Base-by-base conservation (phyloP, 345 rosid species). In the Gossypioides kirkii region DNA sequence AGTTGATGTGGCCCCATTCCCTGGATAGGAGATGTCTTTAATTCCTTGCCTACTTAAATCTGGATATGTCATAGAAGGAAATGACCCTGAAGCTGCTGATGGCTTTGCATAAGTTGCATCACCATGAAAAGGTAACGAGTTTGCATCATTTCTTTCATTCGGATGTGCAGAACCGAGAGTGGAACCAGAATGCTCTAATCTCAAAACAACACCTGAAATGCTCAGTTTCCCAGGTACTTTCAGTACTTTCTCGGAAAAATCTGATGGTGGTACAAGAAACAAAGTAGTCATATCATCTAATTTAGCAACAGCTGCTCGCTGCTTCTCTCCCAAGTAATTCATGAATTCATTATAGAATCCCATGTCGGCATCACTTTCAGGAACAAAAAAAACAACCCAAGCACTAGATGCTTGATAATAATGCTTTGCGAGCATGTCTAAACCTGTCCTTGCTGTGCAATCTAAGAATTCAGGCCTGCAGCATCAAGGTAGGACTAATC, bases 231-330 rank as follows among this genome's bases (percentile, higher is more conserved):
- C 98, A 2, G 98, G 93, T 25, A 94, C 98, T 85, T 87, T 94
- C 72, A 94, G 82, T 56, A 94, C 92, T 76, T 89, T 88, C 86
- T 89, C 89, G 3, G 98, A 92, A 87, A 94, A 94, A 69, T 94
- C 97, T 18, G 97, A 94, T 16, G 98, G 98, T 17, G 98, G 97
- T 74, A 94, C 98, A 41, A 94, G 97, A 83, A 94, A 94, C 83
- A 94, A 83, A 9, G 96, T 94, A 74, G 92, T 94, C 65, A 77
- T 84, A 41, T 94, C 98, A 77, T 94, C 98, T 77, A 94, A 81
- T 81, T 94, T 94, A 22, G 98, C 90, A 36, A 92, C 98, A 26
- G 98, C 98, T 54, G 97, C 97, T 10, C 98, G 92, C 80, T 92
- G 91, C 84, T 92, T 94, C 85, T 94, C 98, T 80, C 78, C 95